A percentile compares a stretch with the other conserved stretches of the same genome.
phyloP scores from a whole-genome alignment of 805 yeast genomes.

The Lipomyces lipofer region DNA sequence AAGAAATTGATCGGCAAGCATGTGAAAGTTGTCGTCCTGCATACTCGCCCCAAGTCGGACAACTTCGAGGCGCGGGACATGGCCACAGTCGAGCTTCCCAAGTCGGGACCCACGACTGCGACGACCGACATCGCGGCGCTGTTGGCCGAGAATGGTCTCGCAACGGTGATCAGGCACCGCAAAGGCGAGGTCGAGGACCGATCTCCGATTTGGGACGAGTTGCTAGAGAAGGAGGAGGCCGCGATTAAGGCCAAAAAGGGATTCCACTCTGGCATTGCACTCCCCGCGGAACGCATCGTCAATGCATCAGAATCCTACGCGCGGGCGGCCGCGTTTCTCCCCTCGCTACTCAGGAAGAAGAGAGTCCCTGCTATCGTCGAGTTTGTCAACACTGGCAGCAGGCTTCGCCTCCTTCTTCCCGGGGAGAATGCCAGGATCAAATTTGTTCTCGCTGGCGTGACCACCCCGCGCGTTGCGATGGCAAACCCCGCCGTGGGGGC shows the following conservation, averaged over 20 bases:
- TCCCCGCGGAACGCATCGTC: slow-evolving; percentile 60
- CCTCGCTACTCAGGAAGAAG: slow-evolving; percentile 66
- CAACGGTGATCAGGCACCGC: slow-evolving; percentile 75
- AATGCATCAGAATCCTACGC: slow-evolving; percentile 76
- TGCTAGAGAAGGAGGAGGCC: slow-evolving; percentile 65
- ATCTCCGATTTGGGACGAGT: slow-evolving; percentile 73
- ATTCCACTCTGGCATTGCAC: slow-evolving; percentile 58
- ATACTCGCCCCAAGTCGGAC: slow-evolving; percentile 60
- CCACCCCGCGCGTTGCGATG: slow-evolving; percentile 42
- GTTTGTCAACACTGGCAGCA: slow-evolving; percentile 63
- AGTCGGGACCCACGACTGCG: slow-evolving; percentile 41
- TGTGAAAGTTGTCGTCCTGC: slow-evolving; percentile 62
- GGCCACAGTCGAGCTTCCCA: slow-evolving; percentile 49
- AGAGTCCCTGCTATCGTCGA: slow-evolving; percentile 71
- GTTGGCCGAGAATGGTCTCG: slow-evolving; percentile 66
- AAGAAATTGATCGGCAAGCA: slow-evolving; percentile 67
- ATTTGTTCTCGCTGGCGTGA: slow-evolving; percentile 74
- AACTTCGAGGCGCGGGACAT: slow-evolving; percentile 65
- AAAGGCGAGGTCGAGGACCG: slow-evolving; percentile 67
- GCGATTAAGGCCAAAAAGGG: slow-evolving; percentile 63
- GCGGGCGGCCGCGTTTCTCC: slow-evolving; percentile 72
- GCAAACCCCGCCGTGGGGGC: slow-evolving; percentile 33
- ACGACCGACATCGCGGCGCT: slow-evolving; percentile 61
- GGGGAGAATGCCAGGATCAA: slow-evolving; percentile 69
- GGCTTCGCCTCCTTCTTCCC: slow-evolving; percentile 67